phyloP scores from a whole-genome alignment of 495 filamentous ascomycete genomes.

The Podospora didyma region DNA sequence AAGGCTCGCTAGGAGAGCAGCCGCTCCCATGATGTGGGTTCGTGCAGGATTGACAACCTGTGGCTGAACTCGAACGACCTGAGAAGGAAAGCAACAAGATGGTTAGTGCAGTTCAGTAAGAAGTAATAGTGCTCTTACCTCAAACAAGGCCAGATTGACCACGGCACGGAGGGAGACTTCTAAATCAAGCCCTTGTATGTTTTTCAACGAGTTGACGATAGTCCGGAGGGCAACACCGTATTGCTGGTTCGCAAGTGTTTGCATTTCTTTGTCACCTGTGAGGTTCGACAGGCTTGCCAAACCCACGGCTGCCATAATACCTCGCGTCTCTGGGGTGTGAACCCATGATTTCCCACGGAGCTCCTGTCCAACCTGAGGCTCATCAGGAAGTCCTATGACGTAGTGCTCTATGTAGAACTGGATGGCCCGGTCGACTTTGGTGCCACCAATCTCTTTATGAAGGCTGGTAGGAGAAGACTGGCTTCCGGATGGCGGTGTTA shows the following conservation, averaged over 20 bases:
- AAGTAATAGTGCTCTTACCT: constrained; percentile 26
- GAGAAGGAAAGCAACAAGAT: neutral
- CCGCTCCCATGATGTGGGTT: constrained; percentile 43
- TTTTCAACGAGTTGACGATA: constrained; percentile 31
- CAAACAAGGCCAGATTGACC: constrained; percentile 44
- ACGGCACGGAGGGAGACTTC: constrained; percentile 30
- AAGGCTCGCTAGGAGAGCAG: constrained; percentile 36
- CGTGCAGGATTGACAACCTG: constrained; percentile 30
- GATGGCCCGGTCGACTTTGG: constrained; percentile 37
- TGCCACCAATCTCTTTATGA: constrained; percentile 17
- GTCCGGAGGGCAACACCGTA: constrained; percentile 38
- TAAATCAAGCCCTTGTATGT: constrained; percentile 20
- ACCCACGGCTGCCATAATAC: constrained; percentile 44
- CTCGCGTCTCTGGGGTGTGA: constrained; percentile 25
- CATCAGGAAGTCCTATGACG: constrained; percentile 44
- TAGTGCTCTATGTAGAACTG: constrained; percentile 47
- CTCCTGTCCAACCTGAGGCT: constrained; percentile 33
- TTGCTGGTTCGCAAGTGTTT: constrained; percentile 33
- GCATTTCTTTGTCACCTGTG: constrained; percentile 38
- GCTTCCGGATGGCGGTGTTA: constrained; percentile 6
- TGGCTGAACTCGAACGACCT: constrained; percentile 18
- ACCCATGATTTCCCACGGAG: constrained; percentile 22
- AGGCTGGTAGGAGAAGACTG: neutral
- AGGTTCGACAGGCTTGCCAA: constrained; percentile 42
- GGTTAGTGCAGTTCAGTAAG: neutral